phyloP scores from a whole-genome alignment of 768 basidiomycete species.

The Cystofilobasidium macerans region DNA sequence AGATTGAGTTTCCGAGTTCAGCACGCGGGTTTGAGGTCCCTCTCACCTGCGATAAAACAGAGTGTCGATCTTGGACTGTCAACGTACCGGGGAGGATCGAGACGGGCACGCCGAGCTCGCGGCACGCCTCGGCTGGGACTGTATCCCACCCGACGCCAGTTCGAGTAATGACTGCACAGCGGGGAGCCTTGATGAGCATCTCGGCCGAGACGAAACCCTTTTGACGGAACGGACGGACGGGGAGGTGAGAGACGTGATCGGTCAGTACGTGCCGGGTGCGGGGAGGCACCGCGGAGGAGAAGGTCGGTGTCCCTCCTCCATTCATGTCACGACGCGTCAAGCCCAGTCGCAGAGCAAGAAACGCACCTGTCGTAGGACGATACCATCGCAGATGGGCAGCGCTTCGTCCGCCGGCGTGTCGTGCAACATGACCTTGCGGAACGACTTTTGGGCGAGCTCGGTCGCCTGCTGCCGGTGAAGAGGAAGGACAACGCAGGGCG shows the following conservation, averaged over 20 bases:
- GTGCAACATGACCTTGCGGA: neutral
- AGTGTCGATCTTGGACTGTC: no score
- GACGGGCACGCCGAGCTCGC: neutral
- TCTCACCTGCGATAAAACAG: no score
- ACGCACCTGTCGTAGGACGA: conserved; percentile 4
- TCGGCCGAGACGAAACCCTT: neutral
- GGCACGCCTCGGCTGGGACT: neutral
- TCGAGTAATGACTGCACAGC: neutral
- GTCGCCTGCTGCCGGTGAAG: neutral
- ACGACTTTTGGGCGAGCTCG: neutral
- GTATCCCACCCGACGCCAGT: conserved; percentile 28
- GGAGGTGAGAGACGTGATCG: no score
- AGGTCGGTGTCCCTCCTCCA: no score
- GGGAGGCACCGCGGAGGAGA: no score
- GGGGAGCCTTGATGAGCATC: neutral
- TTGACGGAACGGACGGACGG: no score
- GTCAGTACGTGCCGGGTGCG: no score
- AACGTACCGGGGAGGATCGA: neutral
- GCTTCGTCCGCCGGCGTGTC: neutral
- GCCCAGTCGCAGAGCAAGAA: no score
- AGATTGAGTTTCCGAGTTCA: no score
- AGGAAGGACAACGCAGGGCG: neutral
- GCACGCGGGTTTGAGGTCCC: no score
- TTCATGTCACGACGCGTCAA: no score
- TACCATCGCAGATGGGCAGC: neutral